These are phyloP conservation scores for Afroboletus lepidellus DNA, from an alignment of 1,284 basidiomycete genomes.

Conservation along the genomic window DNA sequence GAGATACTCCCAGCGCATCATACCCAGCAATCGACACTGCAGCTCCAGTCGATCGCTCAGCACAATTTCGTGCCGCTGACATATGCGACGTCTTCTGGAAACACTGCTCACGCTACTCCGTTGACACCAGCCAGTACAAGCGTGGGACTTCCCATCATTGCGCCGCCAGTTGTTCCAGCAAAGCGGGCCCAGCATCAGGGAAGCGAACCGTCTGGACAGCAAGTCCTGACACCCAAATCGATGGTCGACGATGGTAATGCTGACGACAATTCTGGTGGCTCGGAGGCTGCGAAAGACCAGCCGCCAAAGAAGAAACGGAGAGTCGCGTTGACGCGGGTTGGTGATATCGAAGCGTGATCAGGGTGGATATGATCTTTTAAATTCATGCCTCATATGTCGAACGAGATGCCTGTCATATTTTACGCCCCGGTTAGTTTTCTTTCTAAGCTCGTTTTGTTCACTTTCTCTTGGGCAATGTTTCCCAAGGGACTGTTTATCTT, in stretches of 20 bases:
- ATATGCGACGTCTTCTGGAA: constrained; percentile 26
- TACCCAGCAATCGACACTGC: constrained; percentile 84
- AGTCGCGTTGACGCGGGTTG: constrained; percentile 73
- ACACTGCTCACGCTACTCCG: constrained; percentile 21
- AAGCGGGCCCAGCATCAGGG: constrained; percentile 38
- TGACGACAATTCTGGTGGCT: constrained; percentile 11
- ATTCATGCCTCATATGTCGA: constrained; percentile 5
- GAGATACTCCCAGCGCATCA: constrained; percentile 87
- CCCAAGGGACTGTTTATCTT: constrained; percentile 7
- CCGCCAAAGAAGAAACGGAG: constrained; percentile 89
- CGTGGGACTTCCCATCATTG: constrained; percentile 38
- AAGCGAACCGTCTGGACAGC: constrained; percentile 52
- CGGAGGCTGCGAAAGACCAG: constrained; percentile 34
- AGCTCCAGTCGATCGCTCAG: constrained; percentile 84
- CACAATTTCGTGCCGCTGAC: constrained; percentile 69
- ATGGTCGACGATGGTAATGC: constrained; percentile 16
- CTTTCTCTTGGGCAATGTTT: background rate
- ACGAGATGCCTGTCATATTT: constrained; percentile 10
- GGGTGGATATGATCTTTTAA: constrained; percentile 2
- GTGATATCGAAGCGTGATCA: constrained; percentile 49
- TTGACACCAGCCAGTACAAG: constrained; percentile 43
- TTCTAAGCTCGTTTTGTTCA: constrained; percentile 15
- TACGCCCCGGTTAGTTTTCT: constrained; percentile 22
- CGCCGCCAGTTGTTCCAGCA: constrained; percentile 46
- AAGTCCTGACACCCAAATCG: constrained; percentile 41